Conservation (phyloP, 164 flowering plant species). For the Akebia trifoliata region DNA sequence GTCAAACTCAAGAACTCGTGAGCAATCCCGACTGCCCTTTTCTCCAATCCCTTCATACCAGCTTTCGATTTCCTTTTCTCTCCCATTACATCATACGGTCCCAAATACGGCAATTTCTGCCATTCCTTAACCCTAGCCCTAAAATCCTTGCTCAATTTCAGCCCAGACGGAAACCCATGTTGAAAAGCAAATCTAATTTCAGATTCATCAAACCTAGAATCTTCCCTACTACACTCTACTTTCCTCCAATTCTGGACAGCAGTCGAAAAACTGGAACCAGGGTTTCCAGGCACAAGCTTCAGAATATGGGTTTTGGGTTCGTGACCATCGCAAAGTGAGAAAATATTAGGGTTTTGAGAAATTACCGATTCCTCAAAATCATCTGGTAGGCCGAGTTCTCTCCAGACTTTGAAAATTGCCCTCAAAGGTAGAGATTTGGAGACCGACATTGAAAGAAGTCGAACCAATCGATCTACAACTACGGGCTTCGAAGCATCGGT, state of each 20-base stretch:
- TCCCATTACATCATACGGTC: constrained; percentile 64
- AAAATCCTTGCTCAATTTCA: constrained; percentile 68
- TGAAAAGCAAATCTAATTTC: constrained; percentile 52
- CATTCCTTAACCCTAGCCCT: constrained; percentile 77
- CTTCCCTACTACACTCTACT: constrained; percentile 48
- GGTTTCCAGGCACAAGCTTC: constrained; percentile 30
- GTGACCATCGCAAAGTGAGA: constrained; percentile 39
- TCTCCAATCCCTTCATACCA: constrained; percentile 53
- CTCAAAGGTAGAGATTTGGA: constrained; percentile 65
- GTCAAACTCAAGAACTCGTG: constrained; percentile 92
- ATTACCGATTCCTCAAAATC: constrained; percentile 82
- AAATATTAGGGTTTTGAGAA: constrained; percentile 39
- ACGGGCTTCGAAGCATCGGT: constrained; percentile 32
- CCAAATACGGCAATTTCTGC: constrained; percentile 65
- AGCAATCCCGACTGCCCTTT: constrained; percentile 74
- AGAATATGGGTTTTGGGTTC: constrained; percentile 77
- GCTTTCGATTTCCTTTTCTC: constrained; percentile 34
- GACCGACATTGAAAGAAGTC: constrained; percentile 60
- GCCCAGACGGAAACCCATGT: constrained; percentile 76
- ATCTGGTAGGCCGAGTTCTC: constrained; percentile 87
- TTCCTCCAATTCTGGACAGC: constrained; percentile 74
- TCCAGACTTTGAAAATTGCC: constrained; percentile 82
- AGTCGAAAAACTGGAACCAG: constrained; percentile 21
- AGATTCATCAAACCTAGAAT: constrained; percentile 34
- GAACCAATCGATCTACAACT: constrained; percentile 50